Percentiles rank a stretch among this genome's conserved stretches.
phyloP scores from a whole-genome alignment of 805 yeast species.

The Teunomyces atbi region DNA sequence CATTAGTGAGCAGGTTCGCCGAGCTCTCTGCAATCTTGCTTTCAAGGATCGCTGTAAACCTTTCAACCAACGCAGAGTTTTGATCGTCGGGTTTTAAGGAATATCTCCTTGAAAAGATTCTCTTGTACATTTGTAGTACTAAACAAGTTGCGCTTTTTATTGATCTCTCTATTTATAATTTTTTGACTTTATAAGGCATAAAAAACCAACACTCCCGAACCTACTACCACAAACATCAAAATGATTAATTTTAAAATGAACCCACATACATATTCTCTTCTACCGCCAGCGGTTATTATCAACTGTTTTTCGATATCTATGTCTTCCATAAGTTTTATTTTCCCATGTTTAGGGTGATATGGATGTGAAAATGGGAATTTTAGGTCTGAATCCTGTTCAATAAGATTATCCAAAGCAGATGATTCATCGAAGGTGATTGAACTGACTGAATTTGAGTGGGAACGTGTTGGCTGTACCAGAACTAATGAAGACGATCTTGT shows the following conservation, averaged over 20 bases:
- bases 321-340: constrained; percentile 26
- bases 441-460: constrained; percentile 23
- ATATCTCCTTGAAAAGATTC: not conserved
- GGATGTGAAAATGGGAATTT: not conserved
- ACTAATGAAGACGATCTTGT: constrained; percentile 6
- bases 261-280: constrained; percentile 29
- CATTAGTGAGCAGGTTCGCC: constrained; percentile 13
- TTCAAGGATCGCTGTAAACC: constrained; percentile 35
- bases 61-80: constrained; percentile 26
- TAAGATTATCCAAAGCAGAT: constrained; percentile 9
- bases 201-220: constrained; percentile 34
- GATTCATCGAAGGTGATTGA: constrained; percentile 14
- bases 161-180: not conserved
- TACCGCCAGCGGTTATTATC: constrained; percentile 38
- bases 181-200: constrained; percentile 25
- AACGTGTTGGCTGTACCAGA: constrained; percentile 11
- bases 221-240: constrained; percentile 28
- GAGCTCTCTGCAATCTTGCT: constrained; percentile 9
- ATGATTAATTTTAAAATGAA: constrained; percentile 31
- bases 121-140: not conserved
- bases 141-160: not conserved
- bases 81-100: not conserved
- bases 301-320: constrained; percentile 38
- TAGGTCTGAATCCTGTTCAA: constrained; percentile 12
- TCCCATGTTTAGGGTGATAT: constrained; percentile 14